Percentiles rank a stretch among this genome's conserved stretches.
phyloP scores from a whole-genome alignment of 75 land plant genomes.

The Cryptomeria japonica region DNA sequence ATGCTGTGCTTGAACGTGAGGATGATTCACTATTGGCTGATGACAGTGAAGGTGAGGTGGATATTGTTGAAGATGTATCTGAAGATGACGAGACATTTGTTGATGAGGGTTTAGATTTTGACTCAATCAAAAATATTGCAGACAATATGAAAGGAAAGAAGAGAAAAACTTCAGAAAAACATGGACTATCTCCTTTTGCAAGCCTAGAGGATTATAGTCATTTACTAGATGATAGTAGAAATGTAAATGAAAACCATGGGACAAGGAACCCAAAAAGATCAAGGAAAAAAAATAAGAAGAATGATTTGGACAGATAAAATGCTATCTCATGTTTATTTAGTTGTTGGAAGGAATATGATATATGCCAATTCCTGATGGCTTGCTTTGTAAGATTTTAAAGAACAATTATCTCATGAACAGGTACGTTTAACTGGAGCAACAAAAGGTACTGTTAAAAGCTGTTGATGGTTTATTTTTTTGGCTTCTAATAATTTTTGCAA shows the following conservation, averaged over 20 bases:
- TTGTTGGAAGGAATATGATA: neutral
- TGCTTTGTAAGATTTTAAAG: neutral
- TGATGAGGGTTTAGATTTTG: conserved; percentile 22
- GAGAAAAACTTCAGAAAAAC: conserved; percentile 19
- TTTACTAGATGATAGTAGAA: conserved; percentile 35
- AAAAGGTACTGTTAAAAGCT: neutral
- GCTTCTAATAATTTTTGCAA: neutral
- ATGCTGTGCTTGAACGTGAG: conserved; percentile 45
- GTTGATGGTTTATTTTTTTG: neutral
- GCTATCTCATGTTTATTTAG: neutral
- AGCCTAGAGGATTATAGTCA: conserved; percentile 78
- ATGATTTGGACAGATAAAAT: neutral
- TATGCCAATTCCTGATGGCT: neutral
- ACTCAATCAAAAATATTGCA: conserved; percentile 13
- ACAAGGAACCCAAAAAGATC: neutral
- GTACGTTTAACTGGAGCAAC: neutral
- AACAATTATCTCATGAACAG: neutral
- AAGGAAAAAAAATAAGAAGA: neutral
- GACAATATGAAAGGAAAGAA: conserved; percentile 30
- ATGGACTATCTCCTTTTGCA: conserved; percentile 70
- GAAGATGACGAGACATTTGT: conserved; percentile 9
- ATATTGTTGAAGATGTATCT: conserved; percentile 8
- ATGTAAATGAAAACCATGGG: neutral
- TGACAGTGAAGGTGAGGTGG: conserved; percentile 44
- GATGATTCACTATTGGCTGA: conserved; percentile 53